Base-by-base conservation (phyloP, 2,329 filamentous ascomycete species). In the Gaeumannomyces sp. region DNA sequence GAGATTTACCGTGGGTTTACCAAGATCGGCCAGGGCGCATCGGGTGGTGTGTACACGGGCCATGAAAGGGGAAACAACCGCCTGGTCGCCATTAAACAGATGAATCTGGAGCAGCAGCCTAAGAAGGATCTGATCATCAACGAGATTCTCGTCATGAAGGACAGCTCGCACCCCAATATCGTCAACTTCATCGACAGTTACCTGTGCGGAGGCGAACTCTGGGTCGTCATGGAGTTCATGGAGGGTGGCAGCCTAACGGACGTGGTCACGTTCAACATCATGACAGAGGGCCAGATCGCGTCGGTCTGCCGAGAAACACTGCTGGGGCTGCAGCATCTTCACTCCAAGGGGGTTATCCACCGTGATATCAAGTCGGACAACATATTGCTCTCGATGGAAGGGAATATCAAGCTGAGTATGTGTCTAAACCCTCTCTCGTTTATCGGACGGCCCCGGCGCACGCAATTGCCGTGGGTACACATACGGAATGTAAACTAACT, bases 151-250 rank as follows among this genome's bases (percentile, higher is more conserved):
- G 95, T 99, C 66, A 99, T 99, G 95, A 97, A 96, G 80, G 95
- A 98, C 73, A 97, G 93, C 81, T 95, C 92, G 66, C 95, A 99
- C 75, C 94, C 93, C 72, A 98, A 98, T 75, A 96, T 99, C 77
- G 95, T 99, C 78, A 99, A 99, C 77, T 99, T 98, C 77, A 94
- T 98, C 79, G 95, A 98, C 80, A 97, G 93, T 75, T 98, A 93
- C 76, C 82, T 99, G 14, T 90, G 93, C 65, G 85, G 87, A 16
- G 91, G 94, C 59, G 95, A 98, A 76, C 81, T 99, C 35, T 99
- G 95, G 95, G 95, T 99, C 1, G 92, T 98, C 45, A 99, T 99
- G 95, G 95, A 99, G 78, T 99, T 94, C 73, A 99, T 99, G 95
- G 94, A 99, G 77, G 95, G 95, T 66, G 95, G 95, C 68, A 97